phyloP scores from a whole-genome alignment of 257 asterid species.

The Solanum arcanum region DNA sequence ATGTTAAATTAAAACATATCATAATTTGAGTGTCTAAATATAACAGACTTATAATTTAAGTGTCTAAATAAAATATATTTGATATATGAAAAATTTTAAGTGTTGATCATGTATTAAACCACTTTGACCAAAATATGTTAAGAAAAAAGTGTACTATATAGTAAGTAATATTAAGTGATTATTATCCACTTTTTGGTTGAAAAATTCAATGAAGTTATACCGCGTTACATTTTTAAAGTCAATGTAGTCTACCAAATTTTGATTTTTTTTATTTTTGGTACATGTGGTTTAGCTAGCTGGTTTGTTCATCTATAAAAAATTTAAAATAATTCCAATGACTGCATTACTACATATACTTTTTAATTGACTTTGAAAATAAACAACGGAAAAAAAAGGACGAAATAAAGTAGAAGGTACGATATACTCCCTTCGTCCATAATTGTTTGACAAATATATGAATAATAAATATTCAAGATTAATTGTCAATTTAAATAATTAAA shows the following conservation, averaged over 20 bases:
- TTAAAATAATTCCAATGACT: not conserved
- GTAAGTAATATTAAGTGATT: not conserved
- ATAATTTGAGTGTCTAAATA: not conserved
- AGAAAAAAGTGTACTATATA: not conserved
- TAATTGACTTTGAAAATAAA: not conserved
- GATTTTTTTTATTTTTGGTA: not conserved
- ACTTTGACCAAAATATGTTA: not conserved
- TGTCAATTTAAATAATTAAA: no score
- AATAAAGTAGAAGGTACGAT: not conserved
- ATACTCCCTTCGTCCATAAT: not conserved
- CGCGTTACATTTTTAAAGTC: not conserved
- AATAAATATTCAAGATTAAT: no score
- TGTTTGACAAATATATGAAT: no score
- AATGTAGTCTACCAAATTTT: not conserved
- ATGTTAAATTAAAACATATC: not conserved
- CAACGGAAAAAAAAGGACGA: not conserved
- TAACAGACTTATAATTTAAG: not conserved
- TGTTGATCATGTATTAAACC: not conserved
- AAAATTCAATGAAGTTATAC: not conserved
- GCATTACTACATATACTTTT: not conserved
- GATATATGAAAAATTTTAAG: not conserved
- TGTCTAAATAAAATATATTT: not conserved
- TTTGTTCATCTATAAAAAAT: not conserved
- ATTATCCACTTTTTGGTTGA: not conserved
- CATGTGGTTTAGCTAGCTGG: not conserved